These are phyloP conservation scores for Athelia sp. DNA, from an alignment of 1,284 basidiomycete species.

Conservation along the genomic window DNA sequence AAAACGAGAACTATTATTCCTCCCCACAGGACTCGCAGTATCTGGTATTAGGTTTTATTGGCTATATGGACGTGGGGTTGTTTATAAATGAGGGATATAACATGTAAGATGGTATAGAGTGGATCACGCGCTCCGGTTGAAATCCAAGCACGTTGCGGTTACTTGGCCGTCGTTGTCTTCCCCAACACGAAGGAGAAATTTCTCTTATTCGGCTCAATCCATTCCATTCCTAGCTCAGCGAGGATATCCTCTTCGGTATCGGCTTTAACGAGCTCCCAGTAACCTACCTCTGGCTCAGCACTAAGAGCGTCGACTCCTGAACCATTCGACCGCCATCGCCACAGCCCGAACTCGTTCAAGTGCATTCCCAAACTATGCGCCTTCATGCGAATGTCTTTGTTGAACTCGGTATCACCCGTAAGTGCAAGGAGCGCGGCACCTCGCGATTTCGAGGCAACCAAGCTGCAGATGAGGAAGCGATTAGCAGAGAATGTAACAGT, in stretches of 20 bases:
- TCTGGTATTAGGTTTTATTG: conserved; percentile 61
- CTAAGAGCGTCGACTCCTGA: conserved; percentile 3
- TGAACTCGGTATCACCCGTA: conserved; percentile 49
- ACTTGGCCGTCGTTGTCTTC: background rate
- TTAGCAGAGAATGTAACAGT: conserved; percentile 1
- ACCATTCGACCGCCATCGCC: conserved; percentile 37
- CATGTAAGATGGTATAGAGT: too few species aligned
- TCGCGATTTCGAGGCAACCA: conserved; percentile 42
- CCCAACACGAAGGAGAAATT: conserved; percentile 21
- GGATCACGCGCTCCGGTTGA: too few species aligned
- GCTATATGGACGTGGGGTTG: too few species aligned
- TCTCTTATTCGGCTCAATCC: conserved; percentile 36
- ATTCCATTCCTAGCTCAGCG: conserved; percentile 36
- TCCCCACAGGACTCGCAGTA: conserved; percentile 73
- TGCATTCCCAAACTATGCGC: conserved; percentile 38
- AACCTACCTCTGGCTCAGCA: conserved; percentile 18
- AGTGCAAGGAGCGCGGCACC: conserved; percentile 44
- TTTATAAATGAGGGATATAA: too few species aligned
- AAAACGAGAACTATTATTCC: conserved; percentile 58
- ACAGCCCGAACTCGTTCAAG: conserved; percentile 55
- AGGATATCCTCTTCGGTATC: conserved; percentile 42
- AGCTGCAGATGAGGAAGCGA: conserved; percentile 23
- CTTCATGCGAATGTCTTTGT: conserved; percentile 29
- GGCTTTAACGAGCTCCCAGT: conserved; percentile 39
- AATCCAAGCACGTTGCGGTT: too few species aligned